Evolutionary conservation across 2,329 filamentous ascomycete genomes (phyloP).

Genomic region (Tolypocladium sp.): DNA sequence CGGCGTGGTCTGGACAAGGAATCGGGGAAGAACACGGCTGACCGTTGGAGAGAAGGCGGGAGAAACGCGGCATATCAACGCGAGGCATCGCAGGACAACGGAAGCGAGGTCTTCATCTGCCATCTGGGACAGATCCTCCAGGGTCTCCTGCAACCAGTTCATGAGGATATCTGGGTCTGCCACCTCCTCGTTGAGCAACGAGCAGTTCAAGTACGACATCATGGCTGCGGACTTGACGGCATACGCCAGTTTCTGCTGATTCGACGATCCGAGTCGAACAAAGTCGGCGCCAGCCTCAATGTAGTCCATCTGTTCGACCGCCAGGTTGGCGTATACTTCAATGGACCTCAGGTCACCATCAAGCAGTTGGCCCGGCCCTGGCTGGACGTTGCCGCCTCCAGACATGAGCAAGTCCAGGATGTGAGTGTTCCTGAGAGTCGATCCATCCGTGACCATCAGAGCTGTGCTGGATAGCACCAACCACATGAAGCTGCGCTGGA

Average conservation of each 20-base stretch:
- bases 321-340: slow-evolving; percentile 60
- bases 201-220: slow-evolving; percentile 77
- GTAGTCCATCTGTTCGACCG: slow-evolving; percentile 74
- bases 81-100: slow-evolving; percentile 72
- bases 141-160: slow-evolving; percentile 74
- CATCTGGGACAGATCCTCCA: slow-evolving; percentile 76
- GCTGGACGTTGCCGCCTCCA: slow-evolving; percentile 37
- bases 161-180: slow-evolving; percentile 73
- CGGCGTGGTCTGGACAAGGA: slow-evolving; percentile 77
- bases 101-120: slow-evolving; percentile 67
- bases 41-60: slow-evolving; percentile 65
- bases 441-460: slow-evolving; percentile 56
- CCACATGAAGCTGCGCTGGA: slow-evolving; percentile 83
- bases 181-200: slow-evolving; percentile 69
- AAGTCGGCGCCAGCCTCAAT: slow-evolving; percentile 89
- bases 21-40: slow-evolving; percentile 71
- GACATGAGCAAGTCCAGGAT: slow-evolving; percentile 67
- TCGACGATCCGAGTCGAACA: slow-evolving; percentile 66
- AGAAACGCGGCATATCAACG: slow-evolving; percentile 68
- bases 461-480: slow-evolving; percentile 73
- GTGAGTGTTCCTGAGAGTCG: slow-evolving; percentile 50
- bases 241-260: slow-evolving; percentile 79
- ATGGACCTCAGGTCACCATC: slow-evolving; percentile 48
- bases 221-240: slow-evolving; percentile 78
- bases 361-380: slow-evolving; percentile 18